Conservation (phyloP, 805 yeast genomes). For the Yarrowia alimentaria region DNA sequence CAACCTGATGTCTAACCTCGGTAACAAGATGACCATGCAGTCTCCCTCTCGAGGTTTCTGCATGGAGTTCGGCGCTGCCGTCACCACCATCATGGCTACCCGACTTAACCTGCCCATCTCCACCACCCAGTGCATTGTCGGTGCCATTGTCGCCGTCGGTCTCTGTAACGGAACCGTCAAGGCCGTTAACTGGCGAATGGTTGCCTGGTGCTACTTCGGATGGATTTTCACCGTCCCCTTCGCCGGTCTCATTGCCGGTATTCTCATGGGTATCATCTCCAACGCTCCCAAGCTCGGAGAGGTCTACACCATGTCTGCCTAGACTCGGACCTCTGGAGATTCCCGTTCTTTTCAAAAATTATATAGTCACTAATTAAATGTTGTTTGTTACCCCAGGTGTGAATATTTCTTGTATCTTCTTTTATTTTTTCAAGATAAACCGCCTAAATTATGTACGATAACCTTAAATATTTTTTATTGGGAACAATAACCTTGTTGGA, state of each 20-base stretch:
- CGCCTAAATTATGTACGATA: no score
- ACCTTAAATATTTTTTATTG: no score
- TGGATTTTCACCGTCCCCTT: constrained; percentile 72
- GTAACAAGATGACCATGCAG: constrained; percentile 70
- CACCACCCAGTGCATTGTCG: constrained; percentile 76
- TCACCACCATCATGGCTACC: constrained; percentile 73
- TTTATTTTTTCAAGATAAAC: no score
- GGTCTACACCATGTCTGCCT: constrained; percentile 34
- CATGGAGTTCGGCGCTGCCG: constrained; percentile 74
- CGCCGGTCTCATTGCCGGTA: constrained; percentile 71
- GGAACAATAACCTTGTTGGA: no score
- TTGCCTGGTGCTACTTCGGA: constrained; percentile 65
- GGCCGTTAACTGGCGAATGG: constrained; percentile 77
- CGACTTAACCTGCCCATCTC: constrained; percentile 70
- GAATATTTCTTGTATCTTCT: no score
- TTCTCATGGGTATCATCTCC: constrained; percentile 41
- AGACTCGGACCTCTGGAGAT: no score
- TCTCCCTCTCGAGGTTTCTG: constrained; percentile 78
- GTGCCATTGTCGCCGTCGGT: constrained; percentile 75
- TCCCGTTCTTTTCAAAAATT: no score
- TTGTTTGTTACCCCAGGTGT: no score
- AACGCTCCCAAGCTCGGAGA: constrained; percentile 40
- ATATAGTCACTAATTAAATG: no score
- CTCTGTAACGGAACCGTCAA: constrained; percentile 62
- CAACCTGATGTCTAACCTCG: constrained; percentile 65